Conservation (phyloP, 345 rosid genomes). For the Cardamine occulta region DNA sequence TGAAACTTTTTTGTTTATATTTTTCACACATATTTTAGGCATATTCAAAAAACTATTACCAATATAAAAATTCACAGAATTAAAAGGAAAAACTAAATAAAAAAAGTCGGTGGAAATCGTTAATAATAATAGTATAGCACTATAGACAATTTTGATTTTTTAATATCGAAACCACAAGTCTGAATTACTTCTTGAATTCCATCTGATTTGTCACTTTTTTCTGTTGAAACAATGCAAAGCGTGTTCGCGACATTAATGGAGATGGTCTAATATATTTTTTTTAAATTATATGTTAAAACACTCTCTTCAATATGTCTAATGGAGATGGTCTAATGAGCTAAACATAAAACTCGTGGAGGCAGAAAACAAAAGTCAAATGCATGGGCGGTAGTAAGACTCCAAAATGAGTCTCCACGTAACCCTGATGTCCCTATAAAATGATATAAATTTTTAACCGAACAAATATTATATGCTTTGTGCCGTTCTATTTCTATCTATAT, state of each 20-base stretch:
- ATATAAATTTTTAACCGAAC: background rate
- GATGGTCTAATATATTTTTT: too few species aligned
- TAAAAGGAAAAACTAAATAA: background rate
- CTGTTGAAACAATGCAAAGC: slow-evolving; percentile 31
- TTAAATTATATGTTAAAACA: too few species aligned
- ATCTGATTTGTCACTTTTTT: slow-evolving; percentile 6
- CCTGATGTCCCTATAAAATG: slow-evolving; percentile 2
- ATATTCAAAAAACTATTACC: background rate
- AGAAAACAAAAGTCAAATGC: slow-evolving; percentile 34
- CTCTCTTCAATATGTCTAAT: too few species aligned
- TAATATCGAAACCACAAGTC: background rate
- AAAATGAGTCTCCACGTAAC: slow-evolving; percentile 32
- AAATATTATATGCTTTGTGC: background rate
- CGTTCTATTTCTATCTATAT: background rate
- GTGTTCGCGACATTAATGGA: slow-evolving; percentile 31
- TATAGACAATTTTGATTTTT: background rate
- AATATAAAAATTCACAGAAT: background rate
- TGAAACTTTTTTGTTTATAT: background rate
- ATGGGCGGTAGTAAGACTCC: slow-evolving; percentile 33
- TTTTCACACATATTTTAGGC: background rate
- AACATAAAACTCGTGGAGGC: slow-evolving; percentile 38
- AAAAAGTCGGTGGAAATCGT: background rate
- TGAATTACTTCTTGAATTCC: background rate
- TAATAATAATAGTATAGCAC: background rate
- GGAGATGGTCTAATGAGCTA: too few species aligned